Base-by-base conservation (phyloP, 768 basidiomycete species). In the Leucogyrophana mollusca region DNA sequence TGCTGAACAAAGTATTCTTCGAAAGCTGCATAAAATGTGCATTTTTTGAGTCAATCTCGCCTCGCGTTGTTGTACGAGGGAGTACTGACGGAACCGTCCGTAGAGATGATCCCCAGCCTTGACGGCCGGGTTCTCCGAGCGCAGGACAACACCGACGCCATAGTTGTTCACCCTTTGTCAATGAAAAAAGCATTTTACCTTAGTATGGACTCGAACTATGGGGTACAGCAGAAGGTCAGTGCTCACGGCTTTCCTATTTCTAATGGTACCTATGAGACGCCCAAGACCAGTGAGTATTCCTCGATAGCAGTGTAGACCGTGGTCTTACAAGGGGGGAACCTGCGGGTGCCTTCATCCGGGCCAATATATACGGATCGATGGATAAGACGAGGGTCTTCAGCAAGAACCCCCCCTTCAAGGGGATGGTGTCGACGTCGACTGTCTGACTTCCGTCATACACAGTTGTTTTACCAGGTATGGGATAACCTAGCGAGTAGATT, bases 381-480 rank as follows among this genome's bases (percentile, higher is more conserved):
- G 71, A 72, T 13, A 79, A 51, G 4, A 66, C 69, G 11, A 83
- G 67, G 0, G 70, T 70, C 59, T 82, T 83, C 52, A 80, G 37
- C 7, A 83, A 55, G 45, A 79, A 55, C 0, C 76, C 75, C 0
- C 76, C 74, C n/a, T 77, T 58, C 34, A 79, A 57, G 2, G 70
- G 58, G 1, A 69, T 70, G 21, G 55, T 71, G 14, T 79, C 75
- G 16, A 73, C 53, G 52, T 83, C 80, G 53, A 83, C 80, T 1
- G 65, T 72, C 43, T 70, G 56, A 0, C 63, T 70, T 4, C 46
- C 61, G 46, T 81, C 77, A 47, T 76, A 70, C 0, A 73, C 54
- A 2, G 71, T 70, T 4, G 75, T 77, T 53, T 74, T 66, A 14
- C 75, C 75, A 0, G 27, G 27, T 7, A 62, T 21, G 9, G 76